Evolutionary conservation across 352 stramenopile genomes (phyloP).

Genomic region (Pythium grandisporangium): DNA sequence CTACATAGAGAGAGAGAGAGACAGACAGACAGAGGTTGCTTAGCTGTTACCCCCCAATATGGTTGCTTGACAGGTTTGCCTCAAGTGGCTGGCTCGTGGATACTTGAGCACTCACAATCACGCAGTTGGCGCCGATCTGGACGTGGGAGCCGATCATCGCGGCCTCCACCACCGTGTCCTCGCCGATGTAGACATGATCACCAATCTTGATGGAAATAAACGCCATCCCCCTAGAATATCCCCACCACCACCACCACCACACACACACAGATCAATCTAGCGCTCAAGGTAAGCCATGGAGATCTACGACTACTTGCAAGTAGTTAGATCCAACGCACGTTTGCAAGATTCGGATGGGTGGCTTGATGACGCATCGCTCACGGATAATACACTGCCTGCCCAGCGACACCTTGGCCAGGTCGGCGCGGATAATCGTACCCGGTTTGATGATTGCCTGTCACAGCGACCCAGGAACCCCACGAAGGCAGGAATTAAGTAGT

Average conservation of each 20-base stretch:
- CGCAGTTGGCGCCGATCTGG: constrained; percentile 79
- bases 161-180: constrained; percentile 68
- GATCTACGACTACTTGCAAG: no score
- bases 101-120: constrained; percentile 82
- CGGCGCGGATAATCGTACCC: constrained; percentile 61
- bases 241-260: constrained; percentile 1
- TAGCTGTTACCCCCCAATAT: no score
- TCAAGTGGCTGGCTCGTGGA: no score
- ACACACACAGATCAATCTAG: no score
- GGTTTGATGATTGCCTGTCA: constrained; percentile 71
- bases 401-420: constrained; percentile 77
- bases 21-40: no score
- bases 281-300: no score
- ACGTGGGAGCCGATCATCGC: constrained; percentile 79
- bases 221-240: constrained; percentile 35
- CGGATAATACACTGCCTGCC: constrained; percentile 77
- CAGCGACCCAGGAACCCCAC: no score
- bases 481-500: no score
- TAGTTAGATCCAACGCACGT: constrained; percentile 33
- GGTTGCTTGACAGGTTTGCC: no score
- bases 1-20: constrained; percentile 15
- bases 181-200: constrained; percentile 73
- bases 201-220: constrained; percentile 83
- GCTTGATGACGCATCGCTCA: constrained; percentile 61
- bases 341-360: constrained; percentile 43